These are phyloP conservation scores for Ophiobolus disseminans DNA, from an alignment of 2,329 filamentous ascomycete genomes.

Conservation along the genomic window DNA sequence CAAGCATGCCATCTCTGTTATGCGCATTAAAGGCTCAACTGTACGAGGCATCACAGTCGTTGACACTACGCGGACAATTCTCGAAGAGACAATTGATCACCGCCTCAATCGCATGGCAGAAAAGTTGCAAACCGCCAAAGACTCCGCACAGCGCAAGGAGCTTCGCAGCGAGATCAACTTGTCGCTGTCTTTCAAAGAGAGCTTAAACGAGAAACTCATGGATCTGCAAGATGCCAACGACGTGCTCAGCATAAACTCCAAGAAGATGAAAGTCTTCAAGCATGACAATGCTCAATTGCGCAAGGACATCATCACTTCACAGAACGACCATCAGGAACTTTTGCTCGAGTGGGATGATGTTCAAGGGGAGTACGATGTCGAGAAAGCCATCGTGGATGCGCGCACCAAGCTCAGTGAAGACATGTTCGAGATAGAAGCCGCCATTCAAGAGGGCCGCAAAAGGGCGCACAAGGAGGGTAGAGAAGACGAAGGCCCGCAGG, in stretches of 20 bases:
- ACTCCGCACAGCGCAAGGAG: constrained; percentile 49
- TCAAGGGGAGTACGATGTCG: constrained; percentile 39
- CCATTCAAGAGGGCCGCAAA: constrained; percentile 43
- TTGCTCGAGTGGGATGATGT: constrained; percentile 60
- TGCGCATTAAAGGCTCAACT: constrained; percentile 49
- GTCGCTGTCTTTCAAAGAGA: constrained; percentile 56
- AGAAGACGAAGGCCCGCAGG: constrained; percentile 42
- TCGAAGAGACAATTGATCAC: constrained; percentile 58
- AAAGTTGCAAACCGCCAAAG: constrained; percentile 46
- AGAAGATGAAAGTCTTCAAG: constrained; percentile 54
- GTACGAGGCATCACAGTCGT: constrained; percentile 56
- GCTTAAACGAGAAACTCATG: constrained; percentile 58
- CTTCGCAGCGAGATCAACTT: constrained; percentile 56
- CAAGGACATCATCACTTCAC: constrained; percentile 56
- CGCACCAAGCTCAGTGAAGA: constrained; percentile 36
- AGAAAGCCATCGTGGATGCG: constrained; percentile 33
- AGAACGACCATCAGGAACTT: constrained; percentile 57
- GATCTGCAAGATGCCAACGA: constrained; percentile 61
- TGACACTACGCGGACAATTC: constrained; percentile 60
- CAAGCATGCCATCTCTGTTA: constrained; percentile 41
- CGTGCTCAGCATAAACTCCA: constrained; percentile 55
- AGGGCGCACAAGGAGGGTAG: constrained; percentile 37
- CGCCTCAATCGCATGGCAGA: constrained; percentile 53
- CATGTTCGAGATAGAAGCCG: constrained; percentile 48
- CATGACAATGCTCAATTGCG: constrained; percentile 55